Percentiles rank a stretch among this genome's conserved stretches.
These are phyloP conservation scores for Cryphonectria naterciae DNA, from an alignment of 2,329 filamentous ascomycete genomes.

Conservation along the genomic window DNA sequence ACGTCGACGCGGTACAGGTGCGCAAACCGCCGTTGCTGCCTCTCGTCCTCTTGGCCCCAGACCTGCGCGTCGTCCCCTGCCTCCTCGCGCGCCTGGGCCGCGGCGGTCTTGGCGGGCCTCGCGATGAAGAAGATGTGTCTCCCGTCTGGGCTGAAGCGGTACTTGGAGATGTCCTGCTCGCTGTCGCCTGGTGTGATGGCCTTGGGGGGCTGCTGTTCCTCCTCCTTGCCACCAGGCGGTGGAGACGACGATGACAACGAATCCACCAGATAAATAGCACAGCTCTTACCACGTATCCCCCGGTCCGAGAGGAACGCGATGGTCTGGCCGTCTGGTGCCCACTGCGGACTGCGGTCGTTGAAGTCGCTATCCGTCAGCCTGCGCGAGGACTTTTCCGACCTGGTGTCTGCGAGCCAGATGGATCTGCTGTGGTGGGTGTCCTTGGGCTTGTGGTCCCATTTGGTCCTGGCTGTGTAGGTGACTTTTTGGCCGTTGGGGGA, in stretches of 20 bases:
- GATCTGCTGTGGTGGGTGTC: not conserved
- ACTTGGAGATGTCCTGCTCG: constrained; percentile 13
- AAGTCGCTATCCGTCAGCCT: constrained; percentile 12
- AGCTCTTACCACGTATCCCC: constrained; percentile 1
- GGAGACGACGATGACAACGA: not conserved
- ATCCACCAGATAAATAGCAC: not conserved
- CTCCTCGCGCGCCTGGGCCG: constrained; percentile 38
- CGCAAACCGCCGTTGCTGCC: constrained; percentile 27
- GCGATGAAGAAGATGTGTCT: constrained; percentile 40
- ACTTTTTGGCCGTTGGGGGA: constrained; percentile 29
- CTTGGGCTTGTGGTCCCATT: not conserved
- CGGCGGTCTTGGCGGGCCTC: constrained; percentile 39
- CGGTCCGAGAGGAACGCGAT: constrained; percentile 13
- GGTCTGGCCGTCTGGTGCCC: constrained; percentile 12
- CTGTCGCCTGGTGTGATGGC: constrained; percentile 14
- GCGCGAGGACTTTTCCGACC: constrained; percentile 2
- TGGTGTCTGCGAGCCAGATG: constrained; percentile 15
- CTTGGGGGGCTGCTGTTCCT: not conserved
- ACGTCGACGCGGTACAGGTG: constrained; percentile 40
- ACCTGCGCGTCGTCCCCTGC: constrained; percentile 40
- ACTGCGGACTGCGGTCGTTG: constrained; percentile 14
- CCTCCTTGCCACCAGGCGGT: not conserved
- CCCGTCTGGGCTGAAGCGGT: constrained; percentile 36
- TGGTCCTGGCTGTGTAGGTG: not conserved
- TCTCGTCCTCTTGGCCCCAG: constrained; percentile 42